Evolutionary conservation across 163 green algal genomes (phyloP).

Genomic region (Volvox carteri): DNA sequence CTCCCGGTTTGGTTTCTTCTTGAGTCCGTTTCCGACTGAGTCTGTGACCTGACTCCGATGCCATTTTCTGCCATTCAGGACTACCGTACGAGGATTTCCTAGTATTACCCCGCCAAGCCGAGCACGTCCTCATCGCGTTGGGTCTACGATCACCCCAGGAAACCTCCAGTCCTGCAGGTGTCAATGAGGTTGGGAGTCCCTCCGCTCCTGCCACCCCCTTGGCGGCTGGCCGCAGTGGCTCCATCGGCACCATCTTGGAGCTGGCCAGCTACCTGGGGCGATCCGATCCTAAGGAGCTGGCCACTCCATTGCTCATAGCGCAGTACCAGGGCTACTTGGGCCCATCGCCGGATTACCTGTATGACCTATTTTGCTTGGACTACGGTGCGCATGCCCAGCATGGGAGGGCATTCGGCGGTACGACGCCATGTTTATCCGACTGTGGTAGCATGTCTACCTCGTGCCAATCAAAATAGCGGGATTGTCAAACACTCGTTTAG

Average conservation of each 20-base stretch:
- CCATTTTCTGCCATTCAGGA: no score
- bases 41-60: no score
- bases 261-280: background rate
- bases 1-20: no score
- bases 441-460: no score
- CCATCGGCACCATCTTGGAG: conserved; percentile 17
- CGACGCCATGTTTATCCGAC: no score
- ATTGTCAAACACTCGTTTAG: no score
- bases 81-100: conserved; percentile 35
- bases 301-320: conserved; percentile 10
- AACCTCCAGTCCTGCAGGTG: background rate
- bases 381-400: background rate
- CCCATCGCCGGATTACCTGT: conserved; percentile 20
- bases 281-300: background rate
- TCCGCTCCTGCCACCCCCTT: no score
- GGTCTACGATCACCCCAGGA: background rate
- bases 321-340: conserved; percentile 46
- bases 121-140: conserved; percentile 23
- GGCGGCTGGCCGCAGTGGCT: background rate
- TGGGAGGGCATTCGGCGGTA: no score
- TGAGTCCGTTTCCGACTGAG: no score
- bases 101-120: conserved; percentile 39
- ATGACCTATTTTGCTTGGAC: conserved; percentile 39
- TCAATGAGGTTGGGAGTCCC: background rate
- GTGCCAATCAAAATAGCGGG: no score